Conservation (phyloP, 352 stramenopile species). For the Globisporangium sylvaticum region DNA sequence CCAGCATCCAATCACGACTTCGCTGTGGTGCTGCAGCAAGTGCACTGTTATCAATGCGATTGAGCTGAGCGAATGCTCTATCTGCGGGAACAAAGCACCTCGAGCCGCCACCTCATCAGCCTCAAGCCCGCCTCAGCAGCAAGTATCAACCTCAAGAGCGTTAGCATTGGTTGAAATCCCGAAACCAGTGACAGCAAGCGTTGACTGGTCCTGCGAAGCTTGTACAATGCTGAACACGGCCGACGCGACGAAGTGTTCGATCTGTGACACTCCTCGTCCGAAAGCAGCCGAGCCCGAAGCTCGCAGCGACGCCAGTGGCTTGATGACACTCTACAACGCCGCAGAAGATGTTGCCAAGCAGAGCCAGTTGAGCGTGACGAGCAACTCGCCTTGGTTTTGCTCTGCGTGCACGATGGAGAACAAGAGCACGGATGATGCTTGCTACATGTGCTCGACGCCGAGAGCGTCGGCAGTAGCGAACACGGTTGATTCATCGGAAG, state of each 20-base stretch:
- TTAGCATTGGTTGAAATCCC: slow-evolving; percentile 37
- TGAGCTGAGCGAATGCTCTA: slow-evolving; percentile 48
- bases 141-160: slow-evolving; percentile 44
- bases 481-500: slow-evolving; percentile 27
- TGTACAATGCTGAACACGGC: slow-evolving; percentile 76
- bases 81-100: slow-evolving; percentile 53
- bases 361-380: slow-evolving; percentile 15
- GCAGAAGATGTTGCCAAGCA: slow-evolving; percentile 44
- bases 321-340: slow-evolving; percentile 68
- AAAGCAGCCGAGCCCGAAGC: slow-evolving; percentile 20
- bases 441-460: slow-evolving; percentile 69
- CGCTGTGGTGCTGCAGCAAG: slow-evolving; percentile 73
- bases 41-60: slow-evolving; percentile 80
- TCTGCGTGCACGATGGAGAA: slow-evolving; percentile 83
- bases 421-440: slow-evolving; percentile 38
- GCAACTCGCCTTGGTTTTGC: slow-evolving; percentile 42
- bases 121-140: slow-evolving; percentile 5
- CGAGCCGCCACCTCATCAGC: slow-evolving; percentile 16
- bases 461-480: slow-evolving; percentile 38
- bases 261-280: slow-evolving; percentile 60
- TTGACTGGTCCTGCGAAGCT: slow-evolving; percentile 67
- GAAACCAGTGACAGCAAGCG: slow-evolving; percentile 12
- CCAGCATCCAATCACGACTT: slow-evolving; percentile 29
- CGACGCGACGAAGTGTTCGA: slow-evolving; percentile 56
- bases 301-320: slow-evolving; percentile 32